Evolutionary conservation across 805 yeast species (phyloP).

Genomic region (Candida wancherniae): DNA sequence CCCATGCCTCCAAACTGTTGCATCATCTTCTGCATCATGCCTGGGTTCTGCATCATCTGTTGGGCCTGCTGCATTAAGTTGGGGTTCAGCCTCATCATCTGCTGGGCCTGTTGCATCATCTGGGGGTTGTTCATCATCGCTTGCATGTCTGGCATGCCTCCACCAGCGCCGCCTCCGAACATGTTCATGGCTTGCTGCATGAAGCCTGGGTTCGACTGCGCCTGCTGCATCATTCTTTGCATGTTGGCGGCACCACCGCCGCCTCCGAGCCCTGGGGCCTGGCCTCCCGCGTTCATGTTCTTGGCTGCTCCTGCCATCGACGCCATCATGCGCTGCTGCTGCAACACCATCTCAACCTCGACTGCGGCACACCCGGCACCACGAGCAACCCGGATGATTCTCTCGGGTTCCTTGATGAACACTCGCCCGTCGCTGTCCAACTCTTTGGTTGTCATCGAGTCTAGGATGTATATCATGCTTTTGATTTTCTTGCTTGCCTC

Average conservation of each 20-base stretch:
- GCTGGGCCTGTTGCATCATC: constrained; percentile 45
- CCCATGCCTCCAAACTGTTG: constrained; percentile 68
- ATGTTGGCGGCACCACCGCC: constrained; percentile 37
- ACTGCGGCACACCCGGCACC: constrained; percentile 92
- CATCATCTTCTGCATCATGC: constrained; percentile 68
- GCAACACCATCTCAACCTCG: constrained; percentile 87
- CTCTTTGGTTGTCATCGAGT: constrained; percentile 91
- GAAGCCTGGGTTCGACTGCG: constrained; percentile 45
- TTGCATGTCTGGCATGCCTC: constrained; percentile 33
- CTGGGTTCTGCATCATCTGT: constrained; percentile 50
- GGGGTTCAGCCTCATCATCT: constrained; percentile 43
- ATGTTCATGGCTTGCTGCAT: constrained; percentile 62
- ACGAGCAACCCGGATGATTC: constrained; percentile 85
- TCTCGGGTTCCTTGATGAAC: constrained; percentile 73
- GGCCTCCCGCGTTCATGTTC: constrained; percentile 44
- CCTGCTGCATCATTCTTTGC: constrained; percentile 53
- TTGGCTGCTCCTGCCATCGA: constrained; percentile 76
- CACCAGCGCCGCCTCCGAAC: constrained; percentile 47
- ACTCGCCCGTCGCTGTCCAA: constrained; percentile 83
- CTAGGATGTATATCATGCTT: constrained; percentile 86
- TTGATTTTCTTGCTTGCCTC: constrained; percentile 83
- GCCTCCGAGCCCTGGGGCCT: constrained; percentile 20
- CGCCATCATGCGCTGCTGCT: constrained; percentile 93
- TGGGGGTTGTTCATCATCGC: constrained; percentile 49
- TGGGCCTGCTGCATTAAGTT: constrained; percentile 42